Base-by-base conservation (phyloP, 768 basidiomycete species). In the Amylocystis lapponica region DNA sequence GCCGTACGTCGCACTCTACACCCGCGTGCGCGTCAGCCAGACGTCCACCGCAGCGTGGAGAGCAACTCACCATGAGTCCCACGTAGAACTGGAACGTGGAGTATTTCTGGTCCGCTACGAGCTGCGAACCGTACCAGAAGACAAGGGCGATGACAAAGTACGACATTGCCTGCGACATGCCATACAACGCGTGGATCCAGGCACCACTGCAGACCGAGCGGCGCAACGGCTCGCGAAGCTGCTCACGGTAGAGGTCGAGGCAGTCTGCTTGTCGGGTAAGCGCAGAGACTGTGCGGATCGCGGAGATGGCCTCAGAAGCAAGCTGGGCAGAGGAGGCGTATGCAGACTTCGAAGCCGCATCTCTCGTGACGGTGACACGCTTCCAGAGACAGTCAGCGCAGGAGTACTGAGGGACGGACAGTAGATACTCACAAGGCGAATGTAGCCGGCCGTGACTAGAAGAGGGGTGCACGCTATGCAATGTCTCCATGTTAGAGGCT, bases 231-330 rank as follows among this genome's bases (percentile, higher is more conserved):
- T 50, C 76, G 40, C 89, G 84, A 39, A 96, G 69, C 53, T 81
- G 83, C 42, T 72, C 42, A 54, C 78, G 79, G 64, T 89, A 90
- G 7, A 77, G 57, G n/a, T 67, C 57, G 38, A 75, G 68, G 57
- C 87, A 89, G 48, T 93, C 88, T 19, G 81, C 75, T 60, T 97
- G 94, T 19, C 93, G 72, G 0, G 91, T 94, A 30, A 97, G 70
- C 1, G 83, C 74, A 9, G 93, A 91, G 23, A 97, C 93, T 2
- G 94, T 96, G 27, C 88, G 78, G 53, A 97, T 94, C 9, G 94
- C 75, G 10, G 76, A 84, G 21, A 91, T 89, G 26, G 91, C 90
- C 62, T 97, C 94, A 52, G 90, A 93, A 32, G 93, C 93, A 17
- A 93, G 60, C 47, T 95, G 91, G 4, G 93, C 89, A 20, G 87